A percentile compares a stretch with the other conserved stretches of the same genome.
Evolutionary conservation across 2,329 filamentous ascomycete species (phyloP).

Genomic region (Metarhizium brunneum): DNA sequence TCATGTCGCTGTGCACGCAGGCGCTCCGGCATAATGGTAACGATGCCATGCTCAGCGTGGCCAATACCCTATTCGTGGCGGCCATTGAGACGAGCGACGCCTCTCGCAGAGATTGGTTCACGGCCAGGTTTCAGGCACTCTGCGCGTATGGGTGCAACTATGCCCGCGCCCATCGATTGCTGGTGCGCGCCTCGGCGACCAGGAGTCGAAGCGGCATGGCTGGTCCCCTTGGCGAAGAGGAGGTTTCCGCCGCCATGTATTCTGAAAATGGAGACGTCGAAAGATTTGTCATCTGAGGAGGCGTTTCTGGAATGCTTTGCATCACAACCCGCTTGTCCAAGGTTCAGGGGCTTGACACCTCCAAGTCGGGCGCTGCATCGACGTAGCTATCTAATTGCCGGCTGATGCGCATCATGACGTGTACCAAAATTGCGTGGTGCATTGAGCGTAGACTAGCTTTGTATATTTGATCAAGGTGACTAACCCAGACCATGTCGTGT

Average conservation of each 20-base stretch:
- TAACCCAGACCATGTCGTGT: no score
- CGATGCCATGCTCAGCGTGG: constrained; percentile 20
- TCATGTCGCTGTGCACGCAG: constrained; percentile 24
- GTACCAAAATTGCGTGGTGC: no score
- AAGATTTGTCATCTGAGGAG: constrained; percentile 12
- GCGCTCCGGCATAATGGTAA: constrained; percentile 22
- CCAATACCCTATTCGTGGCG: constrained; percentile 26
- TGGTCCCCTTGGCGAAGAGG: background rate
- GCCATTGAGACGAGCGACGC: constrained; percentile 24
- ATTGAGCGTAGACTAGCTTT: no score
- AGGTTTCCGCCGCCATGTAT: constrained; percentile 4
- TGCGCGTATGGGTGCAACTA: constrained; percentile 22
- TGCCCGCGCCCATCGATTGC: constrained; percentile 18
- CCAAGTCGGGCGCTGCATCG: no score
- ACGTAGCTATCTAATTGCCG: no score
- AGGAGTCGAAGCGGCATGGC: constrained; percentile 1
- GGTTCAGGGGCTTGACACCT: background rate
- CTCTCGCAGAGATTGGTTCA: constrained; percentile 23
- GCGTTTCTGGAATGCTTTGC: no score
- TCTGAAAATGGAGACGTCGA: constrained; percentile 11
- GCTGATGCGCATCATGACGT: no score
- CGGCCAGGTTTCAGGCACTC: constrained; percentile 20
- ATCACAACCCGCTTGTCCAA: no score
- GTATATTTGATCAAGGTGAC: no score
- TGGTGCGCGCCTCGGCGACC: constrained; percentile 16